Conservation (phyloP, 176 grass and related monocot genomes). For the Bolboschoenus planiculmis region DNA sequence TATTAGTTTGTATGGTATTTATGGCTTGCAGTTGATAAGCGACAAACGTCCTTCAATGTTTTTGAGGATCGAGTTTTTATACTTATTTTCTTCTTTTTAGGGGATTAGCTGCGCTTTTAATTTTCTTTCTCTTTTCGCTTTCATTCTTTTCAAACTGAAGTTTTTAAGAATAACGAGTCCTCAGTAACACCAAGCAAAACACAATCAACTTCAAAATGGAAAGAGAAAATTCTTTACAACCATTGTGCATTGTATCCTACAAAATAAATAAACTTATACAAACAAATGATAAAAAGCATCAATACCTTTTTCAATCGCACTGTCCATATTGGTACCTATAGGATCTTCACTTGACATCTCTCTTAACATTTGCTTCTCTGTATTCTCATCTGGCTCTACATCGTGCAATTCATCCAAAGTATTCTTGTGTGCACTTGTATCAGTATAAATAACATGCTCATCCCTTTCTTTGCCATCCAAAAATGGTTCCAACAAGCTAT, state of each 20-base stretch:
- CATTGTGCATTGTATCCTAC: not conserved
- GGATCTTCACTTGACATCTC: not conserved
- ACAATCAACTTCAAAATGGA: not conserved
- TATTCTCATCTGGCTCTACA: constrained; percentile 1
- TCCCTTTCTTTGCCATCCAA: constrained; percentile 1
- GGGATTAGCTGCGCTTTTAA: not conserved
- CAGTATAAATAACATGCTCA: not conserved
- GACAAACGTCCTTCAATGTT: not conserved
- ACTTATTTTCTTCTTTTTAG: not conserved
- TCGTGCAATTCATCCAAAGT: not conserved
- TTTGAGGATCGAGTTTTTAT: not conserved
- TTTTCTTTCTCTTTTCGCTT: not conserved
- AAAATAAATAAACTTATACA: not conserved
- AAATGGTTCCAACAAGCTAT: constrained; percentile 18
- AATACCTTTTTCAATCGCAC: constrained; percentile 11
- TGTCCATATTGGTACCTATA: not conserved
- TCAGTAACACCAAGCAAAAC: not conserved
- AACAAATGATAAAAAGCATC: not conserved
- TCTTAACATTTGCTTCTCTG: not conserved
- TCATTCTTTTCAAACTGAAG: not conserved
- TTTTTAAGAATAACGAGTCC: not conserved
- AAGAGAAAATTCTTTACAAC: not conserved
- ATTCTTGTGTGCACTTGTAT: not conserved
- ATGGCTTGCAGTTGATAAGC: not conserved
- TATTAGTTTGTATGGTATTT: not conserved